phyloP scores from a whole-genome alignment of 2,329 filamentous ascomycete genomes.

The Epichloe sp. region DNA sequence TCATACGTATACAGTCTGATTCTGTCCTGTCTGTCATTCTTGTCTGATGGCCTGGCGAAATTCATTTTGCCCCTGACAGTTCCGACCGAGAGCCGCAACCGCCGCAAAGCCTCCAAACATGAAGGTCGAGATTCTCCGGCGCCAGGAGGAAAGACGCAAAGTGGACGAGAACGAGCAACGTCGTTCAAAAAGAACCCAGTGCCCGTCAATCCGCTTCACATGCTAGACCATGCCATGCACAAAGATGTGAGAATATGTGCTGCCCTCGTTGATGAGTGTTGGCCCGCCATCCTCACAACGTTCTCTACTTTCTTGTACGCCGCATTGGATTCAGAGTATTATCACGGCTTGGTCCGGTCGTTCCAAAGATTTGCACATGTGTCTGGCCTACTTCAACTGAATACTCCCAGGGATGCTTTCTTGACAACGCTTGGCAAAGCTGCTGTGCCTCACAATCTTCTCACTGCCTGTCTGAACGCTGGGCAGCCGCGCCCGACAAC shows the following conservation, averaged over 20 bases:
- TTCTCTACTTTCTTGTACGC: slow-evolving; percentile 94
- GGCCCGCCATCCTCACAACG: slow-evolving; percentile 88
- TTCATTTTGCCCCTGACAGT: slow-evolving; percentile 88
- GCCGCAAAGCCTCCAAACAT: slow-evolving; percentile 34
- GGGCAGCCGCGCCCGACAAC: slow-evolving; percentile 30
- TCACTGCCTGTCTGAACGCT: slow-evolving; percentile 45
- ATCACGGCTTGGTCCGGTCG: slow-evolving; percentile 78
- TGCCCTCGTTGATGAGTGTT: slow-evolving; percentile 77
- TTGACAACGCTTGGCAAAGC: slow-evolving; percentile 88
- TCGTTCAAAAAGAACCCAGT: slow-evolving; percentile 65
- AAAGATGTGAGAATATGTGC: slow-evolving; percentile 65
- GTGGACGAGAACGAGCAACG: slow-evolving; percentile 41
- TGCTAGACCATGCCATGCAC: slow-evolving; percentile 60
- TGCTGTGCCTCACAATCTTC: slow-evolving; percentile 71
- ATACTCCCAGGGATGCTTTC: slow-evolving; percentile 84
- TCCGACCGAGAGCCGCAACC: slow-evolving; percentile 48
- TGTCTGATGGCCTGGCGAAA: slow-evolving; percentile 86
- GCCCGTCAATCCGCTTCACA: slow-evolving; percentile 68
- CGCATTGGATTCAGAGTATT: slow-evolving; percentile 83
- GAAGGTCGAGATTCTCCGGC: slow-evolving; percentile 32
- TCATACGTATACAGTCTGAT: slow-evolving; percentile 90
- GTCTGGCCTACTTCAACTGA: slow-evolving; percentile 71
- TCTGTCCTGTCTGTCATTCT: slow-evolving; percentile 73
- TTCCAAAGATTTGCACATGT: slow-evolving; percentile 96
- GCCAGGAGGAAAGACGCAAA: slow-evolving; percentile 16